These are phyloP conservation scores for Astragalus glycyphyllos DNA, from an alignment of 306 rosid genomes.

Conservation along the genomic window DNA sequence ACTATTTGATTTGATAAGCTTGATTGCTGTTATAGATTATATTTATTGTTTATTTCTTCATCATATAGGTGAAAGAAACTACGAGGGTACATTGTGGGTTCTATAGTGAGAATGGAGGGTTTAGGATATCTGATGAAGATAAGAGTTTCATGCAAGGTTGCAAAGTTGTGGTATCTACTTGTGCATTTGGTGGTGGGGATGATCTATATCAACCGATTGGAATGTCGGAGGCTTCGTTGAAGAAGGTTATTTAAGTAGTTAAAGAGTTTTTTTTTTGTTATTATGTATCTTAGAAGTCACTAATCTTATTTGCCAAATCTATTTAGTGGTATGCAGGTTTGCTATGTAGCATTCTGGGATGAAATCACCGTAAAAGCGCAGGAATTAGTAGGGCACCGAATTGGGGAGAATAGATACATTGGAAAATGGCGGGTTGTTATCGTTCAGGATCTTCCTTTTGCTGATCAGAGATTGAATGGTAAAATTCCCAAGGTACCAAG, in stretches of 20 bases:
- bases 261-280: conserved; percentile 35
- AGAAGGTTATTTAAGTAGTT: conserved; percentile 62
- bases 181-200: conserved; percentile 73
- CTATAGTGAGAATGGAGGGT: conserved; percentile 79
- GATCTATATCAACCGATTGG: conserved; percentile 80
- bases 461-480: conserved; percentile 95
- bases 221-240: conserved; percentile 76
- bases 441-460: conserved; percentile 86
- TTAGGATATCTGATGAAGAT: conserved; percentile 77
- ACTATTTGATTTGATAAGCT: conserved; percentile 10
- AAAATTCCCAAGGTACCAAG: conserved; percentile 85
- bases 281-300: conserved; percentile 36
- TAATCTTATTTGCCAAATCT: conserved; percentile 50
- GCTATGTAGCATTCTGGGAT: conserved; percentile 98
- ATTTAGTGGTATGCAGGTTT: conserved; percentile 74
- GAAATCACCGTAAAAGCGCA: conserved; percentile 81
- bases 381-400: conserved; percentile 60
- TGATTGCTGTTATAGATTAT: conserved; percentile 39
- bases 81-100: conserved; percentile 82
- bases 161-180: conserved; percentile 82
- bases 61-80: conserved; percentile 68
- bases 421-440: conserved; percentile 89
- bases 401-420: conserved; percentile 71
- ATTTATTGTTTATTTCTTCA: conserved; percentile 30
- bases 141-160: conserved; percentile 68